A percentile compares a stretch with the other conserved stretches of the same genome.
Evolutionary conservation across 2,329 filamentous ascomycete genomes (phyloP).

Genomic region (Thielaviopsis ethacetica): DNA sequence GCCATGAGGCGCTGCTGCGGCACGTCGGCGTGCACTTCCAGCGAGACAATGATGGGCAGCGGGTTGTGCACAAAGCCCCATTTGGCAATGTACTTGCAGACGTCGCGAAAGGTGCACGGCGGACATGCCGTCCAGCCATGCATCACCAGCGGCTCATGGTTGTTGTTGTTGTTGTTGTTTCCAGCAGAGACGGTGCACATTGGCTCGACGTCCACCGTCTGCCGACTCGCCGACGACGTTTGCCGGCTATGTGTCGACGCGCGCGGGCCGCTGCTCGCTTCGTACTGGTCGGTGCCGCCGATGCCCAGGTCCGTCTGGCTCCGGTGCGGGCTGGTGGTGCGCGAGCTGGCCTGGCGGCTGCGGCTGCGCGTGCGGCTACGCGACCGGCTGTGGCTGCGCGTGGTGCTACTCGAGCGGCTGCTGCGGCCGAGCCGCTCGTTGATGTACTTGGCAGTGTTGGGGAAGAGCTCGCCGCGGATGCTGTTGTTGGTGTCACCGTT

Average conservation of each 20-base stretch:
- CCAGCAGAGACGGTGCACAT: background rate
- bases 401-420: conserved; percentile 15
- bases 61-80: conserved; percentile 61
- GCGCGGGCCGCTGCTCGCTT: too few species aligned
- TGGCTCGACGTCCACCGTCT: background rate
- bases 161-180: background rate
- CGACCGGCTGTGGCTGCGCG: too few species aligned
- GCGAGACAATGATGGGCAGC: conserved; percentile 74
- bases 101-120: conserved; percentile 72
- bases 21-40: conserved; percentile 73
- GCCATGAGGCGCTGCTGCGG: conserved; percentile 89
- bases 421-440: conserved; percentile 18
- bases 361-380: too few species aligned
- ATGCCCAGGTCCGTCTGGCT: conserved; percentile 6
- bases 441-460: conserved; percentile 21
- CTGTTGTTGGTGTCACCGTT: conserved; percentile 45
- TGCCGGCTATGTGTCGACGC: too few species aligned
- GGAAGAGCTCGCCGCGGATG: conserved; percentile 30
- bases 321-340: background rate
- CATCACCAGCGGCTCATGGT: conserved; percentile 57
- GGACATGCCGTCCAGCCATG: conserved; percentile 74
- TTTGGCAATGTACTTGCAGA: conserved; percentile 65
- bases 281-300: background rate
- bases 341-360: conserved; percentile 6
- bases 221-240: too few species aligned